Evolutionary conservation across 805 yeast species (phyloP).

Genomic region (Blastobotrys chiropterorum): DNA sequence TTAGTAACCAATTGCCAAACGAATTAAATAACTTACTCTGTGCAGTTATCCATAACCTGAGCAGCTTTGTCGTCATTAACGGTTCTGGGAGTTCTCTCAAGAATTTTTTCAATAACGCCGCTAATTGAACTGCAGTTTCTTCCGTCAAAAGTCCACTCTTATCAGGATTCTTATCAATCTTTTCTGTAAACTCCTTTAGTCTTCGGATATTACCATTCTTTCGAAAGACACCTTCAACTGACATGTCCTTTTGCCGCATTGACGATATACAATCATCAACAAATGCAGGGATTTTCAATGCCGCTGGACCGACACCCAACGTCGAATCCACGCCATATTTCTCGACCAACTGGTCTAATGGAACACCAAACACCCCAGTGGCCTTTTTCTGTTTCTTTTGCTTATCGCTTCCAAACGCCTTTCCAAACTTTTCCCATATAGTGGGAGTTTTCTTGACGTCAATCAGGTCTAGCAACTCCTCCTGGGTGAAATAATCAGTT

Average conservation of each 20-base stretch:
- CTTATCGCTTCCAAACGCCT: slow-evolving; percentile 17
- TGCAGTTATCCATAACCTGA: slow-evolving; percentile 66
- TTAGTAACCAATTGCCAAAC: not conserved
- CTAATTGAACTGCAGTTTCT: slow-evolving; percentile 85
- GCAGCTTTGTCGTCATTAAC: slow-evolving; percentile 65
- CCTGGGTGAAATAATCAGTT: slow-evolving; percentile 31
- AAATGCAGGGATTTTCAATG: slow-evolving; percentile 73
- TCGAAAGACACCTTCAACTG: slow-evolving; percentile 92
- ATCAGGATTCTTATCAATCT: slow-evolving; percentile 67
- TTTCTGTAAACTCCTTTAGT: slow-evolving; percentile 63
- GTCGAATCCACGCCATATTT: slow-evolving; percentile 79
- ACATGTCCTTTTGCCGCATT: slow-evolving; percentile 84
- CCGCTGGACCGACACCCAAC: slow-evolving; percentile 74
- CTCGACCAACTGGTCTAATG: slow-evolving; percentile 59
- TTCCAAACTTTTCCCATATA: slow-evolving; percentile 41
- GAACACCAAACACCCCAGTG: slow-evolving; percentile 66
- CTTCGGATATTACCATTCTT: slow-evolving; percentile 91
- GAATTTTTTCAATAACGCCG: slow-evolving; percentile 88
- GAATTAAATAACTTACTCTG: slow-evolving; percentile 22
- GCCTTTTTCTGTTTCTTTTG: slow-evolving; percentile 17
- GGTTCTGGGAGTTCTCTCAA: slow-evolving; percentile 92
- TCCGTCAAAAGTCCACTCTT: slow-evolving; percentile 61
- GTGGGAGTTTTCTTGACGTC: slow-evolving; percentile 33
- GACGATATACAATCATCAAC: slow-evolving; percentile 82
- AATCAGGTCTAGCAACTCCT: slow-evolving; percentile 35